Conservation (phyloP, 768 basidiomycete species). For the Tulasnella sp. region DNA sequence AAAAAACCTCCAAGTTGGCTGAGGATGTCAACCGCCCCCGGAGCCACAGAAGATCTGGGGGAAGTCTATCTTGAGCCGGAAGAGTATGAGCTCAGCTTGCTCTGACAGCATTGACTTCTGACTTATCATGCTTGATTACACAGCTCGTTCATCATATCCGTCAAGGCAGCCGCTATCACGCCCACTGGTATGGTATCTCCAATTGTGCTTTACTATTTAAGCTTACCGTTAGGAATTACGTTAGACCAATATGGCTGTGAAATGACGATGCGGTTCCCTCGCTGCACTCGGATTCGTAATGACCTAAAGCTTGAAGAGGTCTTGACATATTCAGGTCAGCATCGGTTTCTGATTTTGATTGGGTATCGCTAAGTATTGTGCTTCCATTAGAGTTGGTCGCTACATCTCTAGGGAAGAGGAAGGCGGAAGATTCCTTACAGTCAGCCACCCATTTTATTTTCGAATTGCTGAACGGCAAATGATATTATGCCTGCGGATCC, state of each 20-base stretch:
- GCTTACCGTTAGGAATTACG: conserved; percentile 1
- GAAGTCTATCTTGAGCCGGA: conserved; percentile 85
- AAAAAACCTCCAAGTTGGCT: conserved; percentile 61
- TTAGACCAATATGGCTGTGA: conserved; percentile 75
- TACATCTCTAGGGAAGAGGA: conserved; percentile 14
- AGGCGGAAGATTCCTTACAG: conserved; percentile 1
- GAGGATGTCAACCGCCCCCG: conserved; percentile 39
- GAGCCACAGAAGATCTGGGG: conserved; percentile 65
- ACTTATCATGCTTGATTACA: background rate
- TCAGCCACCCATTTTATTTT: background rate
- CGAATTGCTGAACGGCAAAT: background rate
- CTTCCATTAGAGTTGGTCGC: conserved; percentile 10
- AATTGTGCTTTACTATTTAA: background rate
- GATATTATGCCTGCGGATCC: background rate
- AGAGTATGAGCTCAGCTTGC: conserved; percentile 46
- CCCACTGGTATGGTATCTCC: conserved; percentile 41
- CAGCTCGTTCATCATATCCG: conserved; percentile 86
- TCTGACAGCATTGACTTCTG: background rate
- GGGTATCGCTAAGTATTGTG: background rate
- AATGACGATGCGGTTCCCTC: conserved; percentile 90
- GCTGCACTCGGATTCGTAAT: conserved; percentile 68
- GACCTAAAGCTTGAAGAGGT: conserved; percentile 67
- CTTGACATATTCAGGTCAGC: conserved; percentile 53
- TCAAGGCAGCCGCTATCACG: conserved; percentile 90
- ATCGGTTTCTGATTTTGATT: background rate